Percentiles rank a stretch among this genome's conserved stretches.
These are phyloP conservation scores for Dictyostelium intermedium DNA, from an alignment of 78 protist genomes.

Conservation along the genomic window DNA sequence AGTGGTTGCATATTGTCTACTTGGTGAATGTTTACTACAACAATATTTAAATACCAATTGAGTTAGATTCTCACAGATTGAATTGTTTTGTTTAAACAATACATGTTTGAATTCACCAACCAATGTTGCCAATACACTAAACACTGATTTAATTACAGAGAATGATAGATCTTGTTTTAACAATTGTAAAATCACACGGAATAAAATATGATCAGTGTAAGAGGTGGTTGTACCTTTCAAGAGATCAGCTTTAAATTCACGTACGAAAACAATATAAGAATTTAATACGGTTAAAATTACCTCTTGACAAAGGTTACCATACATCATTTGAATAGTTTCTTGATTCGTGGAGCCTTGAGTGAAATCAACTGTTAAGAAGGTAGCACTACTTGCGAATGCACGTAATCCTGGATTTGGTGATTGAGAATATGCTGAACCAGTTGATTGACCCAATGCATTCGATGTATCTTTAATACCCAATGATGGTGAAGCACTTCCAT, in stretches of 20 bases:
- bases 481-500: neutral
- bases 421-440: constrained; percentile 10
- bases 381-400: neutral
- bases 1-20: constrained; percentile 57
- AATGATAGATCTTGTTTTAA: neutral
- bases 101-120: constrained; percentile 20
- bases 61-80: constrained; percentile 46
- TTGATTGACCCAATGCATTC: neutral
- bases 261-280: neutral
- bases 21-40: constrained; percentile 7
- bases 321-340: constrained; percentile 3
- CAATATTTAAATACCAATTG: constrained; percentile 44
- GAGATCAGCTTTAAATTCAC: constrained; percentile 22
- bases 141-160: neutral
- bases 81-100: constrained; percentile 21
- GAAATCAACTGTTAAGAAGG: neutral
- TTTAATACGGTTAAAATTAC: constrained; percentile 40
- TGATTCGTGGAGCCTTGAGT: neutral
- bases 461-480: neutral
- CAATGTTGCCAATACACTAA: constrained; percentile 26
- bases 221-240: neutral
- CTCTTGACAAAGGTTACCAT: constrained; percentile 29
- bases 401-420: constrained; percentile 4
- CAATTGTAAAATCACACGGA: neutral
- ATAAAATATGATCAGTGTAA: neutral